These are phyloP conservation scores for Leishmania tarentolae DNA, from an alignment of 208 protist species.

Conservation along the genomic window DNA sequence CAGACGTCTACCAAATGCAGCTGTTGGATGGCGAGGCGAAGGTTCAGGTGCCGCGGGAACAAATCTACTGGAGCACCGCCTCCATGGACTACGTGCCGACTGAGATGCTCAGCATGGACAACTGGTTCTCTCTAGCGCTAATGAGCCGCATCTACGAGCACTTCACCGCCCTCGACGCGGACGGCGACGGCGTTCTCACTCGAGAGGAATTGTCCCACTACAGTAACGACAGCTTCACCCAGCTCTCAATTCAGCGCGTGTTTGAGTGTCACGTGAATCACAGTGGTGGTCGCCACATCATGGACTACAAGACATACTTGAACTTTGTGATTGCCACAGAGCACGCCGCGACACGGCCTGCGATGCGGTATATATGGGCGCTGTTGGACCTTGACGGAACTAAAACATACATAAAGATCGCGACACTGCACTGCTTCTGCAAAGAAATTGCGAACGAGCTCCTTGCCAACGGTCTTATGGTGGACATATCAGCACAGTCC, in stretches of 20 bases:
- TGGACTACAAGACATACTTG: conserved; percentile 93
- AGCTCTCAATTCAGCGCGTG: conserved; percentile 78
- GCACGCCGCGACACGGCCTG: conserved; percentile 75
- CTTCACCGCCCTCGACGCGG: conserved; percentile 82
- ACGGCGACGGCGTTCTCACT: conserved; percentile 87
- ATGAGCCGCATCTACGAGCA: conserved; percentile 91
- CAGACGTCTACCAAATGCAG: conserved; percentile 76
- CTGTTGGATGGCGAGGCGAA: conserved; percentile 34
- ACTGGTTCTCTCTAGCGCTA: conserved; percentile 89
- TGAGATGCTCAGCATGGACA: conserved; percentile 78
- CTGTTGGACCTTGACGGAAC: conserved; percentile 83
- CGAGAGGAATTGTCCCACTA: conserved; percentile 78
- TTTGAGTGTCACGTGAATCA: conserved; percentile 91
- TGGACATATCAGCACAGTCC: conserved; percentile 76
- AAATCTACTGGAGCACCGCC: conserved; percentile 81
- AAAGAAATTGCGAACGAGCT: conserved; percentile 84
- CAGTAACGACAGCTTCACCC: conserved; percentile 84
- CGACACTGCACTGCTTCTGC: conserved; percentile 81
- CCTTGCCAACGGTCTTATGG: conserved; percentile 73
- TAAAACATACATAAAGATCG: conserved; percentile 58
- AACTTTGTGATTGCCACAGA: conserved; percentile 94
- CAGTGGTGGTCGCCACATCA: conserved; percentile 68
- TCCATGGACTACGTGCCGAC: conserved; percentile 63
- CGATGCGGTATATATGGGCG: conserved; percentile 88
- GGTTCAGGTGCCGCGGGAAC: conserved; percentile 46